Conservation (phyloP, 192 early-diverging fungal genomes). For the Coemansia sp. region DNA sequence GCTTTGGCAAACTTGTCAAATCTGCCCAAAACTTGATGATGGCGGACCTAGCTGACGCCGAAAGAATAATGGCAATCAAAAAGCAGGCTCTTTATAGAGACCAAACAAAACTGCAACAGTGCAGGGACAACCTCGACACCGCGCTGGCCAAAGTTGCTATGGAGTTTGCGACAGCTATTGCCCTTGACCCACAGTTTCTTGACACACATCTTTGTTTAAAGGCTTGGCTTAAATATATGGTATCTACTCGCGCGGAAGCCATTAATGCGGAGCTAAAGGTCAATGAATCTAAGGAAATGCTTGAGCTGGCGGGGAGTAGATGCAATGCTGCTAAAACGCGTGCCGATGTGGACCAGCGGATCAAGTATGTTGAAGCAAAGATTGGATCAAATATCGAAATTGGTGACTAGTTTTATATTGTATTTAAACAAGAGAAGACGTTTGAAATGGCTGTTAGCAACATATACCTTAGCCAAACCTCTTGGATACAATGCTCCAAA, state of each 20-base stretch:
- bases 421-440: not conserved
- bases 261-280: not conserved
- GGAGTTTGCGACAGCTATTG: not conserved
- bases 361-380: not conserved
- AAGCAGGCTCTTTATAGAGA: not conserved
- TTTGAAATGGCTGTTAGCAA: not conserved
- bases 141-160: not conserved
- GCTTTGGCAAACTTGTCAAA: not conserved
- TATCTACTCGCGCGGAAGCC: too few relatives aligned
- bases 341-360: not conserved
- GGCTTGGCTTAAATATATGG: not conserved
- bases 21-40: not conserved
- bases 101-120: not conserved
- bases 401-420: not conserved
- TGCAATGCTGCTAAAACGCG: not conserved
- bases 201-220: not conserved
- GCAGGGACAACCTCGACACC: not conserved
- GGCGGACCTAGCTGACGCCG: not conserved
- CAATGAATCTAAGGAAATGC: not conserved
- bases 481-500: not conserved
- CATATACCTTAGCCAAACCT: not conserved
- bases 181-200: not conserved
- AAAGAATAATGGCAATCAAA: not conserved
- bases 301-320: not conserved
- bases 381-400: not conserved